Conservation (phyloP, 345 rosid genomes). For the Brassica carinata region DNA sequence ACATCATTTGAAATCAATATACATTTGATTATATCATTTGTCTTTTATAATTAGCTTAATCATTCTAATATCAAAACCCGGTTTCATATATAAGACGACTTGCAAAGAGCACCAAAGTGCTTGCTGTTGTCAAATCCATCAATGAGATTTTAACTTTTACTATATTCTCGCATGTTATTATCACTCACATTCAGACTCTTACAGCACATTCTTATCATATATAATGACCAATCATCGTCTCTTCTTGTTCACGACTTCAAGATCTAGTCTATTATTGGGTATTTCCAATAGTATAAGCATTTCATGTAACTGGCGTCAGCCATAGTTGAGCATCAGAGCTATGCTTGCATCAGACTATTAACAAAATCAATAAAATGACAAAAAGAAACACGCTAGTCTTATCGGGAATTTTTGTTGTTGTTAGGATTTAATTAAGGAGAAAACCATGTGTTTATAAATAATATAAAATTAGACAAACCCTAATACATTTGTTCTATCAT, state of each 20-base stretch:
- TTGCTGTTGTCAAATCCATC: conserved; percentile 23
- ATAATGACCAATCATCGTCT: conserved; percentile 60
- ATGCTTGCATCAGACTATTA: not conserved
- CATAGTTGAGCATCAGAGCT: not conserved
- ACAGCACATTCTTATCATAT: conserved; percentile 35
- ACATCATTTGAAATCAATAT: not conserved
- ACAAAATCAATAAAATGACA: not conserved
- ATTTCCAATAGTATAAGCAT: conserved; percentile 27
- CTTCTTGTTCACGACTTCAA: conserved; percentile 39
- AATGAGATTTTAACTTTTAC: conserved; percentile 30
- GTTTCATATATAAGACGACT: conserved; percentile 1
- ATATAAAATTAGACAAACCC: not conserved
- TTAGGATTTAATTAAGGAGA: not conserved
- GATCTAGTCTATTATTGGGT: not conserved
- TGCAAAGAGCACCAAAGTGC: conserved; percentile 11
- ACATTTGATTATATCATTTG: not conserved
- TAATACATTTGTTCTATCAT: not conserved
- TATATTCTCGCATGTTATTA: conserved; percentile 22
- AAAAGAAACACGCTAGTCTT: not conserved
- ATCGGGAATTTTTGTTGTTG: not conserved
- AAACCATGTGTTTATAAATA: not conserved
- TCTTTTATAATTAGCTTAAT: not conserved
- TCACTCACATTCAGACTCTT: conserved; percentile 28
- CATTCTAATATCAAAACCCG: conserved; percentile 4
- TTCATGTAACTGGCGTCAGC: conserved; percentile 13